phyloP scores from a whole-genome alignment of 192 early-diverging fungal species.

The Pecoramyces ruminantium region DNA sequence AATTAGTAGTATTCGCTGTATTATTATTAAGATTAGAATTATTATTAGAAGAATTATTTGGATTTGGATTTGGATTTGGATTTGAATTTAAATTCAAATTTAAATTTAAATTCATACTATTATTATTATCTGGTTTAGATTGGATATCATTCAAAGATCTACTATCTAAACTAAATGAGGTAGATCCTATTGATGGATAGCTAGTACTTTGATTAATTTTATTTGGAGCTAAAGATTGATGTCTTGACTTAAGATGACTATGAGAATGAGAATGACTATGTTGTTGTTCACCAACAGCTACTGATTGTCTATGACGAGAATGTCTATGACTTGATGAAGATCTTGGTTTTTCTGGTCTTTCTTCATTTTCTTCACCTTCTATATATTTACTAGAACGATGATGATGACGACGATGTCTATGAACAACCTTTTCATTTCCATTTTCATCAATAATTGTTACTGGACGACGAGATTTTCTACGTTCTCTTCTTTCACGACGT shows the following conservation, averaged over 20 bases:
- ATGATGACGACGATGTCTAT: background rate
- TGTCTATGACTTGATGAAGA: background rate
- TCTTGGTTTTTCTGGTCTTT: background rate
- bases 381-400: background rate
- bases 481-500: background rate
- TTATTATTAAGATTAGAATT: background rate
- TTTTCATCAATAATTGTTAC: background rate
- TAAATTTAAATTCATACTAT: background rate
- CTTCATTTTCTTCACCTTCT: background rate
- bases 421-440: background rate
- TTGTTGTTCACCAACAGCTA: background rate
- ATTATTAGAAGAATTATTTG: too few relatives aligned
- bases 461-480: background rate
- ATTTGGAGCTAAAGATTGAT: background rate
- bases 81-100: too few relatives aligned
- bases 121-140: background rate
- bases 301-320: background rate
- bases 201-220: background rate
- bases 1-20: background rate
- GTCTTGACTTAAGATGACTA: background rate
- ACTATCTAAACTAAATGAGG: background rate
- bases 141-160: background rate
- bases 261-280: background rate
- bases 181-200: background rate
- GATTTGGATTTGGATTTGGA: too few relatives aligned